Conservation (phyloP, 1,139 yeast genomes). For the Sugiyamaella novakii region DNA sequence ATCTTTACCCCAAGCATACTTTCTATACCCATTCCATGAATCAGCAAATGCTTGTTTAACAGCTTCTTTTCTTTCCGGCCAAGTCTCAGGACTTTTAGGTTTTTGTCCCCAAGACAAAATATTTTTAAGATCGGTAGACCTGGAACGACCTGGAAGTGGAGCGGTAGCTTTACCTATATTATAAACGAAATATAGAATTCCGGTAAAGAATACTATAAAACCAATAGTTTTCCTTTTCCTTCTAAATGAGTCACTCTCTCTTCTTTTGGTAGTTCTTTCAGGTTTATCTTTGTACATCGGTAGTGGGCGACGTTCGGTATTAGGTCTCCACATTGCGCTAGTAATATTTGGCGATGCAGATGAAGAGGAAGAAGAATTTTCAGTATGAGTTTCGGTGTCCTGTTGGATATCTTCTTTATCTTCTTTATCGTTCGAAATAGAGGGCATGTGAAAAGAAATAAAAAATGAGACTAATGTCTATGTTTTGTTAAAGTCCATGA, state of each 20-base stretch:
- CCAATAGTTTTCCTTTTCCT: constrained; percentile 14
- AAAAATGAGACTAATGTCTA: neutral
- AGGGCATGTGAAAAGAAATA: neutral
- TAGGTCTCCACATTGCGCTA: constrained; percentile 17
- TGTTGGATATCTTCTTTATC: neutral
- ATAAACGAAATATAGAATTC: constrained; percentile 30
- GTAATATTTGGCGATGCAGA: constrained; percentile 14
- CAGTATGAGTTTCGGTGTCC: neutral
- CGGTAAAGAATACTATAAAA: constrained; percentile 26
- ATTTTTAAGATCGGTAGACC: neutral
- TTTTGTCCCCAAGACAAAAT: constrained; percentile 1
- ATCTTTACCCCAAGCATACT: constrained; percentile 83
- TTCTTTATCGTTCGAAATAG: neutral
- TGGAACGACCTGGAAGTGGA: constrained; percentile 3
- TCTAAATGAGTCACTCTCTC: constrained; percentile 20
- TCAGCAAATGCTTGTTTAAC: constrained; percentile 68
- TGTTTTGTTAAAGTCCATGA: too few species aligned
- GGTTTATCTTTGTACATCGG: constrained; percentile 45
- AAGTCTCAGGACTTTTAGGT: constrained; percentile 28
- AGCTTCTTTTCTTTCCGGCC: constrained; percentile 54
- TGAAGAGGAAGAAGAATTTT: constrained; percentile 10
- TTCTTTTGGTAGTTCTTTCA: constrained; percentile 26
- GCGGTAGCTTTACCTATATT: constrained; percentile 26
- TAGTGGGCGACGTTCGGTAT: constrained; percentile 21
- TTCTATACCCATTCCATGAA: constrained; percentile 78